A percentile compares a stretch with the other conserved stretches of the same genome.
These are phyloP conservation scores for Acephala macrosclerotiorum DNA, from an alignment of 2,329 filamentous ascomycete genomes.

Conservation along the genomic window DNA sequence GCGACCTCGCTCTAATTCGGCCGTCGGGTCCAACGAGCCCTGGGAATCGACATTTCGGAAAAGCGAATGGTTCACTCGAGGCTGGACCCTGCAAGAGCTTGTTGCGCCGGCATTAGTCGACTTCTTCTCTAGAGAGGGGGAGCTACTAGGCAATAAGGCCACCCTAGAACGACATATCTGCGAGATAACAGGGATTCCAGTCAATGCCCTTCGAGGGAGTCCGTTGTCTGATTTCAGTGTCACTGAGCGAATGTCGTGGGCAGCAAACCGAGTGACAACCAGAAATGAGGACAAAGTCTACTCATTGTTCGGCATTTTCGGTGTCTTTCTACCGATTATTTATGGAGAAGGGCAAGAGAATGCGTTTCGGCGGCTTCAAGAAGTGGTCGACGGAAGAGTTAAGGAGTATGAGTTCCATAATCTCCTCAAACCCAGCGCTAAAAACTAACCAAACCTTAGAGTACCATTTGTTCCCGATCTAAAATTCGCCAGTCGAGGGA, in stretches of 20 bases:
- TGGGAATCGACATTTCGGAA: constrained; percentile 13
- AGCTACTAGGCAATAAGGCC: constrained; percentile 30
- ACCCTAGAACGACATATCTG: constrained; percentile 31
- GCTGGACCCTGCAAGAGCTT: no score
- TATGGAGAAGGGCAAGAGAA: constrained; percentile 49
- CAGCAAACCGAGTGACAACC: constrained; percentile 45
- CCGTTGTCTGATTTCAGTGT: constrained; percentile 27
- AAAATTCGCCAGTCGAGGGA: no score
- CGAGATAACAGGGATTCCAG: constrained; percentile 31
- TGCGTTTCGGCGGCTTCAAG: constrained; percentile 45
- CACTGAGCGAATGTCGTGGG: constrained; percentile 48
- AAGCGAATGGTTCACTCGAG: no score
- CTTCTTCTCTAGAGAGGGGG: constrained; percentile 32
- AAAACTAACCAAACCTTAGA: no score
- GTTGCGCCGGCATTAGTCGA: constrained; percentile 10
- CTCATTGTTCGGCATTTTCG: constrained; percentile 53
- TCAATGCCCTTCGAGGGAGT: constrained; percentile 28
- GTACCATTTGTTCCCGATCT: no score
- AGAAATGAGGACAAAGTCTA: constrained; percentile 53
- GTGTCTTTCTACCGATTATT: constrained; percentile 52
- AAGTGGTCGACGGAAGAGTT: no score
- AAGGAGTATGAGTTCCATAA: no score
- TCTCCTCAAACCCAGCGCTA: no score
- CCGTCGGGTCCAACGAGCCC: neutral
- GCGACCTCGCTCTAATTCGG: neutral